Conservation (phyloP, 2,329 filamentous ascomycete genomes). For the Ambrosiella beaveri region DNA sequence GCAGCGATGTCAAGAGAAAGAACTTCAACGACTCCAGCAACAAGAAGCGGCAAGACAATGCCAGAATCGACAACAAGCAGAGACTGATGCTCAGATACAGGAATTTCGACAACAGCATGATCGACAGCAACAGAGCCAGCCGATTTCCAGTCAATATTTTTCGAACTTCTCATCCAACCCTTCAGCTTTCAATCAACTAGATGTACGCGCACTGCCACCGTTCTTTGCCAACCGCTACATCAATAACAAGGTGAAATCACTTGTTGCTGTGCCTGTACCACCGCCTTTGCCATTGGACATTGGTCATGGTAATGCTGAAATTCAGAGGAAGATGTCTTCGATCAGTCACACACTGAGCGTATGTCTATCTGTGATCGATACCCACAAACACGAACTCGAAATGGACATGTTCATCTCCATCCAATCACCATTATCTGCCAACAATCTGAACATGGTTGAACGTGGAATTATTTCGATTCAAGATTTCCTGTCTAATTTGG, state of each 20-base stretch:
- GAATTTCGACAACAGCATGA: background rate
- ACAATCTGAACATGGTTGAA: slow-evolving; percentile 14
- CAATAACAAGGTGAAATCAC: background rate
- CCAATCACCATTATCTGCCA: slow-evolving; percentile 14
- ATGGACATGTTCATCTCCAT: slow-evolving; percentile 7
- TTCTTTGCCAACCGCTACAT: background rate
- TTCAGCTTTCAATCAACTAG: background rate
- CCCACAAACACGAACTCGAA: slow-evolving; percentile 6
- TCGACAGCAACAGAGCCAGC: slow-evolving; percentile 1
- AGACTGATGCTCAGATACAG: background rate
- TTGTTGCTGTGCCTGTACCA: background rate
- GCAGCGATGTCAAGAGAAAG: background rate
- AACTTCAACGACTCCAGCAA: background rate
- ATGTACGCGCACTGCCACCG: background rate
- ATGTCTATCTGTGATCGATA: slow-evolving; percentile 9
- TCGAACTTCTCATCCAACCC: background rate
- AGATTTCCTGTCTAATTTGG: slow-evolving; percentile 17
- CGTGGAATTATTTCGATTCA: slow-evolving; percentile 15
- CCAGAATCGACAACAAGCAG: too few species aligned
- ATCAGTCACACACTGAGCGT: slow-evolving; percentile 11
- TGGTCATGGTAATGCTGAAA: background rate
- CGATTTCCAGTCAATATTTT: background rate
- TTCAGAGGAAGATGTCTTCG: background rate
- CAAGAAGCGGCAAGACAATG: background rate
- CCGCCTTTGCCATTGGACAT: background rate